phyloP scores from a whole-genome alignment of 768 basidiomycete species.

The Royoungia palumana region DNA sequence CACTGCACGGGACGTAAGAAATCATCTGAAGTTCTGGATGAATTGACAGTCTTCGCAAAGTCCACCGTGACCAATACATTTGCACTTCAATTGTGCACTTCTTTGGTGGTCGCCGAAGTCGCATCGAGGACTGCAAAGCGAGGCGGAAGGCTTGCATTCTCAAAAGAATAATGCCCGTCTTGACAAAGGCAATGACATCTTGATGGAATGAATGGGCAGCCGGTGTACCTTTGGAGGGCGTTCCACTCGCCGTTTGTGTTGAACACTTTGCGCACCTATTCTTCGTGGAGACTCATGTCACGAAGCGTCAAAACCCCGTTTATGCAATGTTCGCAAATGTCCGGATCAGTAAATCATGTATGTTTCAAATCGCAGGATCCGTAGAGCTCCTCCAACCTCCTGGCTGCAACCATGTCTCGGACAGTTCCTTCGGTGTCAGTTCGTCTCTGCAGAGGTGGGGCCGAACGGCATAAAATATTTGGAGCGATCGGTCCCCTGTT shows the following conservation, averaged over 20 bases:
- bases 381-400: slow-evolving; percentile 37
- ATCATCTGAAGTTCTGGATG: slow-evolving; percentile 4
- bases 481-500: slow-evolving; percentile 42
- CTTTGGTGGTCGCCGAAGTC: slow-evolving; percentile 7
- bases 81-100: slow-evolving; percentile 15
- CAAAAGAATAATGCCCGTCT: slow-evolving; percentile 20
- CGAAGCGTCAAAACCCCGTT: slow-evolving; percentile 1
- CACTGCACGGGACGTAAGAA: slow-evolving; percentile 23
- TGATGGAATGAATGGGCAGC: slow-evolving; percentile 16
- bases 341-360: neutral
- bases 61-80: slow-evolving; percentile 9
- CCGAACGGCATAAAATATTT: slow-evolving; percentile 22
- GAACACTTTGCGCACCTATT: slow-evolving; percentile 44
- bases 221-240: slow-evolving; percentile 27
- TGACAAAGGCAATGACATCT: slow-evolving; percentile 21
- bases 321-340: slow-evolving; percentile 2
- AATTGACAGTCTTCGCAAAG: neutral
- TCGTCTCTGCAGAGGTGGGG: slow-evolving; percentile 6
- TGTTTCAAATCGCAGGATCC: slow-evolving; percentile 7
- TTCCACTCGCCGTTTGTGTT: slow-evolving; percentile 37
- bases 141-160: slow-evolving; percentile 20
- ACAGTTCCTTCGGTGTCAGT: slow-evolving; percentile 5
- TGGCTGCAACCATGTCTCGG: slow-evolving; percentile 37
- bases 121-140: slow-evolving; percentile 6
- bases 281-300: slow-evolving; percentile 8